These are phyloP conservation scores for Cicer cuneatum DNA, from an alignment of 306 rosid genomes.

Conservation along the genomic window DNA sequence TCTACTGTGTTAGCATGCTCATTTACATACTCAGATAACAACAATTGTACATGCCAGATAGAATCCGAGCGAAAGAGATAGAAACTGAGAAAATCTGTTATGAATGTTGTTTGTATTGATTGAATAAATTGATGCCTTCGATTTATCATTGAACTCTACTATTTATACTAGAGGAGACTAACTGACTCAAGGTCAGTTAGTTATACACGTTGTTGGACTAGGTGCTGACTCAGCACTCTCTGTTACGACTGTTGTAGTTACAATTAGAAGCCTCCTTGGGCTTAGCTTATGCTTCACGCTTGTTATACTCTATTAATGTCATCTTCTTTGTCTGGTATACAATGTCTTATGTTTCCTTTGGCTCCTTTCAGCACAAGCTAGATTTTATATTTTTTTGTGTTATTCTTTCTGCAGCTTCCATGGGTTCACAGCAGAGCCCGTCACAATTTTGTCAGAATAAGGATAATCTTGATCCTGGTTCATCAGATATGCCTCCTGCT, in stretches of 20 bases:
- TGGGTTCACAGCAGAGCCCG: conserved; percentile 84
- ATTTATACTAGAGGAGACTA: not conserved
- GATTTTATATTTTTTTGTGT: conserved; percentile 27
- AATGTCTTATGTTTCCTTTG: conserved; percentile 16
- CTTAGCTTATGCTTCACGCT: not conserved
- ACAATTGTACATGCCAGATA: not conserved
- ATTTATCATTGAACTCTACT: not conserved
- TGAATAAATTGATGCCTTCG: too few relatives aligned
- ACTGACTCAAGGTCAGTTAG: not conserved
- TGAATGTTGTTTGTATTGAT: too few relatives aligned
- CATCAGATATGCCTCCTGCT: conserved; percentile 67
- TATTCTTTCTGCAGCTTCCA: conserved; percentile 65
- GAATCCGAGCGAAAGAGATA: too few relatives aligned
- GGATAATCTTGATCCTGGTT: conserved; percentile 64
- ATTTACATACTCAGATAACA: conserved; percentile 37
- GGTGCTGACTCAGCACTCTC: not conserved
- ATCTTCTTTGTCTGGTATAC: conserved; percentile 25
- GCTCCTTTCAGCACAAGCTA: not conserved
- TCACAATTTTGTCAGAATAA: conserved; percentile 72
- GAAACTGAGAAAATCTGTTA: too few relatives aligned
- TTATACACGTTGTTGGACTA: not conserved
- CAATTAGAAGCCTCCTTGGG: not conserved
- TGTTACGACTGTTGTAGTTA: not conserved
- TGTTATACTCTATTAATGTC: not conserved
- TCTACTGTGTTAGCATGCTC: conserved; percentile 17